Evolutionary conservation across 2,329 filamentous ascomycete genomes (phyloP).

Genomic region (Hypoxylon sp.): DNA sequence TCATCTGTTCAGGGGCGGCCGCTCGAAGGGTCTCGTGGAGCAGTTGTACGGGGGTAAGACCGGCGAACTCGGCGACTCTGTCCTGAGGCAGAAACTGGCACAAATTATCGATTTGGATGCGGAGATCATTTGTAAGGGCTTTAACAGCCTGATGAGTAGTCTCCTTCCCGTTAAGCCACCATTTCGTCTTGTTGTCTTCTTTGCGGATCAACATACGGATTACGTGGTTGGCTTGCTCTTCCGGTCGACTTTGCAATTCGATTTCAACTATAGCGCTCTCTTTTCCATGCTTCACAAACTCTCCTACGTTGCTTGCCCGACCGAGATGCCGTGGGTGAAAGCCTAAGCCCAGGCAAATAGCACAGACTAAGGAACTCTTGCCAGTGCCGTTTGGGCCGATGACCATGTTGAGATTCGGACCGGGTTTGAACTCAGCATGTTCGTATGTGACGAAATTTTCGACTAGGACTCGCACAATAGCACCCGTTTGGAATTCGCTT

Average conservation of each 20-base stretch:
- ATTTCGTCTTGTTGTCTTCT: slow-evolving; percentile 86
- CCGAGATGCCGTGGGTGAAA: slow-evolving; percentile 87
- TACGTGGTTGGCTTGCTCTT: slow-evolving; percentile 76
- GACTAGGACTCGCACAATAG: slow-evolving; percentile 89
- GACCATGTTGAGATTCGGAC: slow-evolving; percentile 96
- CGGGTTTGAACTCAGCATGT: slow-evolving; percentile 89
- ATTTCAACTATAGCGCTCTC: slow-evolving; percentile 88
- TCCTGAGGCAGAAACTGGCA: slow-evolving; percentile 98
- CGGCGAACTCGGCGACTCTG: slow-evolving; percentile 93
- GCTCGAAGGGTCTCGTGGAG: slow-evolving; percentile 90
- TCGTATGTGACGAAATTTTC: slow-evolving; percentile 96
- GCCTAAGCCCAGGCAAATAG: slow-evolving; percentile 92
- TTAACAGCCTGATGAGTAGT: slow-evolving; percentile 75
- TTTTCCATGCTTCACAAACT: slow-evolving; percentile 94
- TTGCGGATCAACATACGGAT: slow-evolving; percentile 83
- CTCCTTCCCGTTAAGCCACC: slow-evolving; percentile 79
- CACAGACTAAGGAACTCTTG: slow-evolving; percentile 97
- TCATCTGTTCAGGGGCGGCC: slow-evolving; percentile 85
- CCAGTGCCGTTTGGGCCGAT: slow-evolving; percentile 99
- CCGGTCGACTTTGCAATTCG: slow-evolving; percentile 79
- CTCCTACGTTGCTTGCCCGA: slow-evolving; percentile 84
- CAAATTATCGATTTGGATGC: slow-evolving; percentile 96
- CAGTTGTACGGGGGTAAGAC: slow-evolving; percentile 83
- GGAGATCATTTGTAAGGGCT: slow-evolving; percentile 77
- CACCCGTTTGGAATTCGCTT: slow-evolving; percentile 75